Conservation (phyloP, 306 rosid genomes). For the Medicago ruthenica region DNA sequence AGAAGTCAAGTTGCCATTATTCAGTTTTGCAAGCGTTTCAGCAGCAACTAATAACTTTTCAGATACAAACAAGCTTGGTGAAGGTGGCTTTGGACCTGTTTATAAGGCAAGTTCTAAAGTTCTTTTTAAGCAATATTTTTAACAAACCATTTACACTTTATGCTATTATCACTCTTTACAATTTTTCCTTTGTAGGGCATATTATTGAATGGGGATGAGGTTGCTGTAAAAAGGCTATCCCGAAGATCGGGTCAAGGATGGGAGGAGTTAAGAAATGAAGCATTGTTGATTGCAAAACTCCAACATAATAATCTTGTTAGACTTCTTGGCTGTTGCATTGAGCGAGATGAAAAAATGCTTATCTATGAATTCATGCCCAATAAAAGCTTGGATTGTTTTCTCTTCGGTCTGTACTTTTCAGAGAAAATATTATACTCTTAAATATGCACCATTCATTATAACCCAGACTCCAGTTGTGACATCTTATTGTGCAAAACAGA, state of each 20-base stretch:
- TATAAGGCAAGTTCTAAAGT: conserved; percentile 41
- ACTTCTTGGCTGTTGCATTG: conserved; percentile 11
- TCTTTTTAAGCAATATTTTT: not conserved
- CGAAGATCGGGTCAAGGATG: conserved; percentile 53
- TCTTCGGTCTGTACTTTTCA: conserved; percentile 40
- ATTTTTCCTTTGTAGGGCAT: conserved; percentile 30
- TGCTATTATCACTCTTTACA: not conserved
- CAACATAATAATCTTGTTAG: conserved; percentile 51
- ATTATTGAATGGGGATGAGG: conserved; percentile 43
- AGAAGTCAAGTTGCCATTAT: conserved; percentile 48
- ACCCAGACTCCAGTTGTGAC: not conserved
- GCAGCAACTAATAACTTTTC: conserved; percentile 44
- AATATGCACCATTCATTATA: not conserved
- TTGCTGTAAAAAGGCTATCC: conserved; percentile 49
- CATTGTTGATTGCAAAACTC: conserved; percentile 48
- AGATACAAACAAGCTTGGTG: conserved; percentile 48
- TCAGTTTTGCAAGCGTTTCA: conserved; percentile 49
- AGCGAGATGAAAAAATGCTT: not conserved
- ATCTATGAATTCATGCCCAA: conserved; percentile 5
- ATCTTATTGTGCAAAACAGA: conserved; percentile 24
- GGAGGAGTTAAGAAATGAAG: conserved; percentile 51
- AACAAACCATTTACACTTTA: not conserved
- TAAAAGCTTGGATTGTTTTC: conserved; percentile 49
- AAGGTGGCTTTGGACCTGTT: conserved; percentile 59
- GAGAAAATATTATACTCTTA: not conserved